Base-by-base conservation (phyloP, 805 yeast species). In the Pichia thaimueangensis region DNA sequence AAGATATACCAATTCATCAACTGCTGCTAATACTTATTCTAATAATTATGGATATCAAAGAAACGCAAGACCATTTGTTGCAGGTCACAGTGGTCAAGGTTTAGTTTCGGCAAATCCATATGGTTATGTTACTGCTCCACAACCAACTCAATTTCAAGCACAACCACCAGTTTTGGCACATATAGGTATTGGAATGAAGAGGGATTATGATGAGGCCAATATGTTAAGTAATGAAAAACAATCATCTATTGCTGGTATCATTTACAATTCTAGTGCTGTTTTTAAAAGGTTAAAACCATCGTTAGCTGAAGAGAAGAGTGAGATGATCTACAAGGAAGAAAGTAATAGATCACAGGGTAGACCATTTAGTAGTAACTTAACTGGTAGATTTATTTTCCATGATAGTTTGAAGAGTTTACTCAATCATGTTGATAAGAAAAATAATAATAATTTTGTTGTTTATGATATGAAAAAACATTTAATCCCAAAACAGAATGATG, bases 341-440 rank as follows among this genome's bases (percentile, higher is more conserved):
- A 16, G 30, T 4, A 43, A 36, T 21, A 49, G 60, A 41, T 50
- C 62, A 2, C 67, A 63, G 41, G 69, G 69, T n/a, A 50, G 69
- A 41, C 69, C 69, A 9, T 61, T 58, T 35, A 55, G 65, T 3
- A 48, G 53, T 2, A 45, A 48, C 16, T 38, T 64, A 2, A 49
- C 52, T 11, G 58, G 62, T 17, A 46, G 62, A 32, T 59, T 64
- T 32, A 41, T 55, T 13, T 30, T 58, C 17, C 67, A 64, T 45
- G 46, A 48, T 5, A 43, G 50, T 24, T 35, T 62, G 20, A 47
- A 45, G 12, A 46, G 55, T 9, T 41, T 62, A 37, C 37, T 59
- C 12, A 50, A 50, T 22, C 49, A 54, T 24, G 48, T 64, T 30
- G 58, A 55, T 34, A 55, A 52, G 19, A 48, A 49, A 22, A 52